Evolutionary conservation across 352 stramenopile species (phyloP).

Genomic region (Phytopythium litorale): DNA sequence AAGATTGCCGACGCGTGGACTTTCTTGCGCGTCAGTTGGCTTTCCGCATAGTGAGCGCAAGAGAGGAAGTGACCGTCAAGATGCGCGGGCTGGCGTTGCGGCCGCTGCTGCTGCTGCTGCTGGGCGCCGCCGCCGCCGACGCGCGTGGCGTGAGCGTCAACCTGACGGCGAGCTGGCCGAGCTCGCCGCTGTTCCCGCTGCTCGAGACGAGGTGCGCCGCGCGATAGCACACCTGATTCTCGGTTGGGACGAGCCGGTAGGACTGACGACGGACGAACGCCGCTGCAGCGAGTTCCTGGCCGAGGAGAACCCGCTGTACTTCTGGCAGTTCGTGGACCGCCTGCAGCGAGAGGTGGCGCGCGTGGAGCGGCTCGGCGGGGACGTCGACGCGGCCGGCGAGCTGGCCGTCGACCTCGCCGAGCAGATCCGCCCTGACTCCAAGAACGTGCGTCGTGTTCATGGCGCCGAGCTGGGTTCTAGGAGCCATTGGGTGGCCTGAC

Average conservation of each 20-base stretch:
- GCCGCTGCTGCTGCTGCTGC: conserved; percentile 14
- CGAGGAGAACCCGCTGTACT: conserved; percentile 72
- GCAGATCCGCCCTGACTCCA: conserved; percentile 50
- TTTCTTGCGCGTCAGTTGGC: neutral
- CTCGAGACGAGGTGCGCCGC: conserved; percentile 44
- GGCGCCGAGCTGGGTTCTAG: neutral
- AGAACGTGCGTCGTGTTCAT: conserved; percentile 36
- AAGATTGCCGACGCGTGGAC: conserved; percentile 1
- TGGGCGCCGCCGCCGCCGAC: conserved; percentile 14
- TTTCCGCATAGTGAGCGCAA: neutral
- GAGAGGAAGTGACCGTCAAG: neutral
- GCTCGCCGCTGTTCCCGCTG: conserved; percentile 47
- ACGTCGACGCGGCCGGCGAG: conserved; percentile 45
- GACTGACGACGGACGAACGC: neutral
- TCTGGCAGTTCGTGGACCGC: conserved; percentile 71
- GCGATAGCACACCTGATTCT: neutral
- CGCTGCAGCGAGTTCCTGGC: conserved; percentile 72
- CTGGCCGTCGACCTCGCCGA: conserved; percentile 54
- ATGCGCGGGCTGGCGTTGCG: conserved; percentile 15
- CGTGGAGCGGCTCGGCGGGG: conserved; percentile 27
- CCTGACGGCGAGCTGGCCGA: conserved; percentile 59
- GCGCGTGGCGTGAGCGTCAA: conserved; percentile 48
- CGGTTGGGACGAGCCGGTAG: neutral
- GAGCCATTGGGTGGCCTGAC: neutral
- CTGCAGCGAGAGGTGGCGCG: conserved; percentile 26